phyloP scores from a whole-genome alignment of 371 early-diverging fungal genomes.

The Apophysomyces ossiformis region DNA sequence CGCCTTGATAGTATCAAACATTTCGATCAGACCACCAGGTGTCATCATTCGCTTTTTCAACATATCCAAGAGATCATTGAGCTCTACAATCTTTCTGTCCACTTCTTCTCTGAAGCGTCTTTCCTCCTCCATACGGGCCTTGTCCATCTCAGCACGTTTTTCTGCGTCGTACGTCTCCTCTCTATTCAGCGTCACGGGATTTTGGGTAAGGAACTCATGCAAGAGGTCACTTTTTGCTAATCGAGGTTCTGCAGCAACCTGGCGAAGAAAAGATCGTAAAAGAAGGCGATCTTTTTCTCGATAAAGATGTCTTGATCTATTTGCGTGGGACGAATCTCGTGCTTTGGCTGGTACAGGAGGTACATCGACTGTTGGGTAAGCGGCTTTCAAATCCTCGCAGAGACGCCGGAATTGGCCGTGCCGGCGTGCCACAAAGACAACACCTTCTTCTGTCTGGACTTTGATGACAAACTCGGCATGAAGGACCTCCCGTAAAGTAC shows the following conservation, averaged over 20 bases:
- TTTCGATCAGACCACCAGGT: slow-evolving; percentile 48
- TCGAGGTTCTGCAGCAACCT: slow-evolving; percentile 38
- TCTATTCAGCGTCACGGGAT: slow-evolving; percentile 39
- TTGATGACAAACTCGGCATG: slow-evolving; percentile 42
- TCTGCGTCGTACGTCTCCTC: slow-evolving; percentile 48
- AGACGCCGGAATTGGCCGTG: slow-evolving; percentile 38
- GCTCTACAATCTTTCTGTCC: slow-evolving; percentile 47
- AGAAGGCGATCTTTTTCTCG: slow-evolving; percentile 60
- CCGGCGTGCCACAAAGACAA: slow-evolving; percentile 33
- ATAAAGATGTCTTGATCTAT: slow-evolving; percentile 18
- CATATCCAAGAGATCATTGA: slow-evolving; percentile 47
- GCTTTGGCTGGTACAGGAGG: slow-evolving; percentile 36
- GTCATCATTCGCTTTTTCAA: slow-evolving; percentile 53
- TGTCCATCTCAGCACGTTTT: slow-evolving; percentile 38
- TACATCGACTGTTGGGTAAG: slow-evolving; percentile 32
- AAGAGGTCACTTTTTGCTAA: slow-evolving; percentile 40
- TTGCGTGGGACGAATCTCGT: slow-evolving; percentile 20
- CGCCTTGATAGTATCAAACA: slow-evolving; percentile 43
- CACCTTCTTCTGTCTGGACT: slow-evolving; percentile 17
- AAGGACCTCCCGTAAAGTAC: slow-evolving; percentile 26
- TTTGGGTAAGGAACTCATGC: slow-evolving; percentile 45
- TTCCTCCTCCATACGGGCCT: slow-evolving; percentile 47
- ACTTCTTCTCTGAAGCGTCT: slow-evolving; percentile 48
- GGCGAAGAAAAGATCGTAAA: slow-evolving; percentile 49
- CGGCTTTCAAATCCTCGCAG: slow-evolving; percentile 26